Conservation (phyloP, 2,329 filamentous ascomycete species). For the Cordyceps tenuipes region DNA sequence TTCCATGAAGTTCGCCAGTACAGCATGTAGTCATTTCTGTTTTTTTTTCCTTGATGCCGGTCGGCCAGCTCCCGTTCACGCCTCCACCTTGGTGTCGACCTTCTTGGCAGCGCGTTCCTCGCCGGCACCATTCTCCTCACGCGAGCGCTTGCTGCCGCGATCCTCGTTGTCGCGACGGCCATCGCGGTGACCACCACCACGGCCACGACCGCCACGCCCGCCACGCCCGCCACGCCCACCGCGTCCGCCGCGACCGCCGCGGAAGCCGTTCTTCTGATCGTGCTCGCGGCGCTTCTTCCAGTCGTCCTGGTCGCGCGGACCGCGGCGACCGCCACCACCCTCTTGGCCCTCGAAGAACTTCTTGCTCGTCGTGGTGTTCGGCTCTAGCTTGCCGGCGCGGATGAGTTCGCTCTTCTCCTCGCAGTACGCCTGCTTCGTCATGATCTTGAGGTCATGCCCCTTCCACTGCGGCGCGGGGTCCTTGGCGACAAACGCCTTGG, state of each 20-base stretch:
- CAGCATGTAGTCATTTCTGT: neutral
- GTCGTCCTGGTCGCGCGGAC: constrained; percentile 42
- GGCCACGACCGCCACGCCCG: constrained; percentile 35
- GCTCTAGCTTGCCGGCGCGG: constrained; percentile 58
- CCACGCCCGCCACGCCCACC: constrained; percentile 34
- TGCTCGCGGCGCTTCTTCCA: constrained; percentile 58
- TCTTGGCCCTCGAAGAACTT: constrained; percentile 44
- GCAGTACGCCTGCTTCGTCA: constrained; percentile 82
- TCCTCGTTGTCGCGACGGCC: constrained; percentile 24
- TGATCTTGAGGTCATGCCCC: constrained; percentile 68
- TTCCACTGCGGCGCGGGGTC: constrained; percentile 81
- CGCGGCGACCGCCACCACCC: constrained; percentile 25
- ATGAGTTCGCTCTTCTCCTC: constrained; percentile 69
- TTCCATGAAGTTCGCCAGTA: neutral
- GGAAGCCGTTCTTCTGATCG: constrained; percentile 53
- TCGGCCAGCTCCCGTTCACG: neutral
- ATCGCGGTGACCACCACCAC: constrained; percentile 31
- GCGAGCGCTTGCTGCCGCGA: constrained; percentile 39
- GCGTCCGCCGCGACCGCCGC: constrained; percentile 36
- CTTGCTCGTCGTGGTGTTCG: constrained; percentile 36
- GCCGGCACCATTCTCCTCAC: constrained; percentile 35
- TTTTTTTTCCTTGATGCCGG: neutral
- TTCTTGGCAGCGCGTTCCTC: constrained; percentile 52
- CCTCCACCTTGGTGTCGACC: constrained; percentile 44
- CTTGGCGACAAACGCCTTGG: constrained; percentile 69